These are phyloP conservation scores for Backusella macrospora DNA, from an alignment of 192 early-diverging fungal species.

Conservation along the genomic window DNA sequence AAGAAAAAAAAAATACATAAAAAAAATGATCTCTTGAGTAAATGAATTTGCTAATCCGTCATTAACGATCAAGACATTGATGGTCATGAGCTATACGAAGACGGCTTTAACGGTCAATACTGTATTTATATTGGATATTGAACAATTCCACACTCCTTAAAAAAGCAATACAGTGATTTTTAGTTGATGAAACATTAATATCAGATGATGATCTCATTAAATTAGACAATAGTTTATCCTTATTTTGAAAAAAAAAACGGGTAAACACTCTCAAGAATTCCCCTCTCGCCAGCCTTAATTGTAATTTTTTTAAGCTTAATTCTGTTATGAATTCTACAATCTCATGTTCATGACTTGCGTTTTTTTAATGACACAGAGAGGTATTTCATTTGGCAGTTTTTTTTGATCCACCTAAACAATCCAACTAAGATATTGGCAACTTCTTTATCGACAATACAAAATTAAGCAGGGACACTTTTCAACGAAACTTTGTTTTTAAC, in stretches of 20 bases:
- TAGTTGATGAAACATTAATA: conserved; percentile 26
- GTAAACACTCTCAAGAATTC: too few species aligned
- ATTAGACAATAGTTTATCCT: conserved; percentile 56
- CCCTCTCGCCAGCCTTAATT: too few species aligned
- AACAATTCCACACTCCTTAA: not conserved
- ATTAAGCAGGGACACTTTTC: too few species aligned
- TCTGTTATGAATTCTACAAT: too few species aligned
- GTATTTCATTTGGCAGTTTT: too few species aligned
- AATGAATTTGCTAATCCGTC: not conserved
- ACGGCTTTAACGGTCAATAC: not conserved
- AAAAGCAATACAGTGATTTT: not conserved
- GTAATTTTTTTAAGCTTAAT: too few species aligned
- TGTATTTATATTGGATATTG: not conserved
- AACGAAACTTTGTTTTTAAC: too few species aligned
- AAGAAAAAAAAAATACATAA: not conserved
- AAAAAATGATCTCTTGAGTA: not conserved
- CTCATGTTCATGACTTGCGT: too few species aligned
- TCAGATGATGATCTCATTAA: conserved; percentile 41
- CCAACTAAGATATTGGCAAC: too few species aligned
- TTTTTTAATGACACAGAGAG: too few species aligned
- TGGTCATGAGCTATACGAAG: not conserved
- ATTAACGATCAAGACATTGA: not conserved
- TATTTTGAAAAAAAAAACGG: conserved; percentile 57
- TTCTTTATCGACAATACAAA: too few species aligned
- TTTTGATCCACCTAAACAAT: too few species aligned